Percentiles rank a stretch among this genome's conserved stretches.
These are phyloP conservation scores for Mycena leptocephala DNA, from an alignment of 768 basidiomycete species.

Conservation along the genomic window DNA sequence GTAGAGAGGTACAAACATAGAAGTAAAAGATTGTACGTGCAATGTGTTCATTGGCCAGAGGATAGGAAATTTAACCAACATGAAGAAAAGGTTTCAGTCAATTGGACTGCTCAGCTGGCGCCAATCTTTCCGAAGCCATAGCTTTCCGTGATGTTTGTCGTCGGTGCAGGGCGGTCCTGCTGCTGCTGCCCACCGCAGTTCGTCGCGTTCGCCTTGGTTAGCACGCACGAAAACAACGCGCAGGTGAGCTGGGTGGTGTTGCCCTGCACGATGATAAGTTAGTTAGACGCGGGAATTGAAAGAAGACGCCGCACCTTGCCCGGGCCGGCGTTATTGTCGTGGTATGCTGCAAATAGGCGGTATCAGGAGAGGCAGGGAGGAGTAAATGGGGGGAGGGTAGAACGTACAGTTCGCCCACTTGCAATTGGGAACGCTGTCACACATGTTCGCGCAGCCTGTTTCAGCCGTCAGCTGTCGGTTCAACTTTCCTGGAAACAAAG, in stretches of 20 bases:
- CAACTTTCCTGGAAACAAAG: neutral
- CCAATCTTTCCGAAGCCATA: neutral
- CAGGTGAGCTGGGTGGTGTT: constrained; percentile 24
- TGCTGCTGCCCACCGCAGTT: constrained; percentile 35
- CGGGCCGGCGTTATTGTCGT: constrained; percentile 23
- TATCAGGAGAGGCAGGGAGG: neutral
- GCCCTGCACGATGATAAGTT: neutral
- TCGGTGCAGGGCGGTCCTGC: neutral
- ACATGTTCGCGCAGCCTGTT: constrained; percentile 30
- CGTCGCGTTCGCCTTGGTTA: constrained; percentile 3
- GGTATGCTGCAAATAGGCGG: constrained; percentile 10
- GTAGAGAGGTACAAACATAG: too few species aligned
- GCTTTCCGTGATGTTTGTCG: constrained; percentile 21
- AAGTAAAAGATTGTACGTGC: too few species aligned
- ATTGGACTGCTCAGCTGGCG: neutral
- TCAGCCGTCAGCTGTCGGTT: neutral
- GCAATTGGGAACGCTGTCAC: neutral
- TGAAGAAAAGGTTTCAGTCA: neutral
- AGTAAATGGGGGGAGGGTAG: neutral
- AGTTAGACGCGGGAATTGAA: neutral
- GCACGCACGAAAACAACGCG: constrained; percentile 14
- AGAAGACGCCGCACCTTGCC: constrained; percentile 2
- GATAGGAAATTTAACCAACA: too few species aligned
- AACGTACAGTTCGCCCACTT: constrained; percentile 22
- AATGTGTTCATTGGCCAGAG: too few species aligned